Conservation (phyloP, 75 land plant species). For the Pseudotsuga menziesii region DNA sequence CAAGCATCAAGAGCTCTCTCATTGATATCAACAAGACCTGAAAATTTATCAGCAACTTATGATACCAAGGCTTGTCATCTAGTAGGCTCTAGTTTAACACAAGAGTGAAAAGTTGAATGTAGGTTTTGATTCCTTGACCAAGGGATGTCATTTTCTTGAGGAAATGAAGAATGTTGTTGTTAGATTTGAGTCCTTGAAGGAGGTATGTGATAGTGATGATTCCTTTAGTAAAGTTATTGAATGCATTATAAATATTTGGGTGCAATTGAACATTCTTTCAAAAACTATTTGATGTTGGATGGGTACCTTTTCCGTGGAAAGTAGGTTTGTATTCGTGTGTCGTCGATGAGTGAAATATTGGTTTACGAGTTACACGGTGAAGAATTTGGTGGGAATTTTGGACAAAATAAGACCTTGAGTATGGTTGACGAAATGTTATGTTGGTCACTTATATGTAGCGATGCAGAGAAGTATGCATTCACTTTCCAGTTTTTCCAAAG, state of each 20-base stretch:
- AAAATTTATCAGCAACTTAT: constrained; percentile 69
- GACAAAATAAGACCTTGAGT: constrained; percentile 16
- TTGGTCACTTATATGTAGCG: constrained; percentile 19
- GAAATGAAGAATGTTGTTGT: neutral
- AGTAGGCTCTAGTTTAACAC: constrained; percentile 42
- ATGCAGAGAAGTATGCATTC: constrained; percentile 10
- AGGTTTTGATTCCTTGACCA: constrained; percentile 14
- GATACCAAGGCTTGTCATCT: constrained; percentile 72
- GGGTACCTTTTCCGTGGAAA: constrained; percentile 15
- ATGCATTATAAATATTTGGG: neutral
- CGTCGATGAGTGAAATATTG: neutral
- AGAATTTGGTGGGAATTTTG: constrained; percentile 21
- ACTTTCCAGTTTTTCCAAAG: constrained; percentile 8
- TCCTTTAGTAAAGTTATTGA: neutral
- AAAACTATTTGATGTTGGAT: neutral
- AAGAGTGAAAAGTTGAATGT: constrained; percentile 6
- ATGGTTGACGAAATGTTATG: constrained; percentile 4
- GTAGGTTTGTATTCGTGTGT: constrained; percentile 10
- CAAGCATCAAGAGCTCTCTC: constrained; percentile 74
- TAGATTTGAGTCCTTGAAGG: constrained; percentile 11
- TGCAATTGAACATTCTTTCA: neutral
- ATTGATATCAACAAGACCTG: constrained; percentile 73
- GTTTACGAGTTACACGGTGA: constrained; percentile 13
- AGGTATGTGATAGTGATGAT: constrained; percentile 8
- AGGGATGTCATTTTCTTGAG: neutral